Evolutionary conservation across 129 eudicot species (phyloP).

Genomic region (Lactuca saligna): DNA sequence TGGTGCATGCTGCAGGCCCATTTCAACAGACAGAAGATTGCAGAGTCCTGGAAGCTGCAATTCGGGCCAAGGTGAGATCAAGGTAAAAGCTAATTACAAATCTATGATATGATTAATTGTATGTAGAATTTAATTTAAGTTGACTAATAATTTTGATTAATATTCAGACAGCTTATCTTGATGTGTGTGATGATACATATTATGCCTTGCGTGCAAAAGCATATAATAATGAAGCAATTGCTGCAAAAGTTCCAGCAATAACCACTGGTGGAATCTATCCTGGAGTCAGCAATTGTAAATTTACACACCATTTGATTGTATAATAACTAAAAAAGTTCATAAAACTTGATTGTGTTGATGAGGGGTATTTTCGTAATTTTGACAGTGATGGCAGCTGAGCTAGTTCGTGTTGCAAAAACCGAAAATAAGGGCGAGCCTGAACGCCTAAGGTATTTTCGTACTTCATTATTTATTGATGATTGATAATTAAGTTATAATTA

Average conservation of each 20-base stretch:
- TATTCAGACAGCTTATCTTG: slow-evolving; percentile 84
- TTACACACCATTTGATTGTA: slow-evolving; percentile 33
- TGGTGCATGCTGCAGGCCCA: slow-evolving; percentile 94
- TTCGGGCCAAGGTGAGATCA: slow-evolving; percentile 95
- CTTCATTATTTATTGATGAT: background rate
- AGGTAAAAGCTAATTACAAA: slow-evolving; percentile 45
- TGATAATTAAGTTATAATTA: slow-evolving; percentile 9
- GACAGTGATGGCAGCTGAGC: slow-evolving; percentile 98
- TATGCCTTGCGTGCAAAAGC: slow-evolving; percentile 78
- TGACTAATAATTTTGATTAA: slow-evolving; percentile 14
- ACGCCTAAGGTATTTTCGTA: slow-evolving; percentile 84
- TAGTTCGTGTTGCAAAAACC: slow-evolving; percentile 76
- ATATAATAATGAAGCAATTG: slow-evolving; percentile 56
- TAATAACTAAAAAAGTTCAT: background rate
- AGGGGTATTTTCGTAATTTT: background rate
- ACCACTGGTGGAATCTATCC: slow-evolving; percentile 98
- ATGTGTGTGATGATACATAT: slow-evolving; percentile 94
- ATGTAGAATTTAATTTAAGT: background rate
- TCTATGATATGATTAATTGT: background rate
- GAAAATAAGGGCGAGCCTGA: slow-evolving; percentile 75
- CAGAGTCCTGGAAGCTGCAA: slow-evolving; percentile 91
- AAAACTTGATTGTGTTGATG: background rate
- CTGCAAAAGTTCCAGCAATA: slow-evolving; percentile 88
- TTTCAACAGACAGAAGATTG: slow-evolving; percentile 86
- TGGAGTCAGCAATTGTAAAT: slow-evolving; percentile 99